phyloP scores from a whole-genome alignment of 768 basidiomycete species.

The Naganishia onofrii region DNA sequence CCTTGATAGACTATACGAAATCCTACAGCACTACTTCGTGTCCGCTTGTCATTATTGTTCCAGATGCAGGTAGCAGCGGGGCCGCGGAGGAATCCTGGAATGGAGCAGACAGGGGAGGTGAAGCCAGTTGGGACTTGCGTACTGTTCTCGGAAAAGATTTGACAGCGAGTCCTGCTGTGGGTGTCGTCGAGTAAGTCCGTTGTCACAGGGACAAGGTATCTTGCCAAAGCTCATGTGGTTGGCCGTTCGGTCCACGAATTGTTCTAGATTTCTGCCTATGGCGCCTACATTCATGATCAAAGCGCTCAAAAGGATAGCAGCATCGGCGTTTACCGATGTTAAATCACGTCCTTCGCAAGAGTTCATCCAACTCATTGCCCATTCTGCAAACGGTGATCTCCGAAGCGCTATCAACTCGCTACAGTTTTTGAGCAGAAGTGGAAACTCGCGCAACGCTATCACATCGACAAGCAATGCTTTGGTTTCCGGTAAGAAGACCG shows the following conservation, averaged over 20 bases:
- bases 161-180: conserved; percentile 68
- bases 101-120: conserved; percentile 56
- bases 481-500: conserved; percentile 25
- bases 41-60: conserved; percentile 78
- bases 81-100: conserved; percentile 59
- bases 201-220: neutral
- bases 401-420: conserved; percentile 89
- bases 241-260: neutral
- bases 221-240: neutral
- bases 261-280: conserved; percentile 79
- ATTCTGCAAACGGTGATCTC: conserved; percentile 83
- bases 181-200: conserved; percentile 68
- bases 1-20: conserved; percentile 62
- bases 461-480: conserved; percentile 27
- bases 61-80: conserved; percentile 75
- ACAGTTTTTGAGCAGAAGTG: conserved; percentile 68
- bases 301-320: conserved; percentile 66
- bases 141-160: conserved; percentile 69
- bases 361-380: conserved; percentile 70
- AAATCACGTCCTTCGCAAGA: conserved; percentile 60
- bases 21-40: conserved; percentile 47
- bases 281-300: conserved; percentile 79
- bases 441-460: conserved; percentile 39
- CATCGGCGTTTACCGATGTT: conserved; percentile 55
- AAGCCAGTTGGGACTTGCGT: conserved; percentile 64